Conservation (phyloP, 306 rosid species). For the Gastrolobium bilobum region DNA sequence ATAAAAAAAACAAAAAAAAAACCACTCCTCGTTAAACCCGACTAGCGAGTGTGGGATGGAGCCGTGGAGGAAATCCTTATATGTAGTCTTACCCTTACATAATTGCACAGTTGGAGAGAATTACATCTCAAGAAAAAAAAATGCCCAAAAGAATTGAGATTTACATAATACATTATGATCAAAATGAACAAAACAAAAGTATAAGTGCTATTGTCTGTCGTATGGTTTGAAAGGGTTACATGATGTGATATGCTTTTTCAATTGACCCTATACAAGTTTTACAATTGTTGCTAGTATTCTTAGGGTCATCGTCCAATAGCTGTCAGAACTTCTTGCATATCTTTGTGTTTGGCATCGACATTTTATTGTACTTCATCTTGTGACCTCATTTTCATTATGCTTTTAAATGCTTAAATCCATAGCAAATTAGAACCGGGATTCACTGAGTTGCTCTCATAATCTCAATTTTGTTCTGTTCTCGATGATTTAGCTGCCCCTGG, state of each 20-base stretch:
- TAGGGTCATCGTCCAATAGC: background rate
- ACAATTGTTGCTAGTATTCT: constrained; percentile 8
- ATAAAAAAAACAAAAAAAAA: background rate
- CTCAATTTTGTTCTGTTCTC: background rate
- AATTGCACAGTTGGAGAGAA: constrained; percentile 26
- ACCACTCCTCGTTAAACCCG: no score
- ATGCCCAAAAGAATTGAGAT: background rate
- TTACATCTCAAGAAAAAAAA: background rate
- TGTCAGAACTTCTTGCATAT: background rate
- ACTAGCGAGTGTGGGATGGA: no score
- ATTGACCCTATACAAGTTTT: background rate
- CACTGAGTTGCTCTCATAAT: background rate
- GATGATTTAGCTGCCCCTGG: background rate
- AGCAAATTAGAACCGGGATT: background rate
- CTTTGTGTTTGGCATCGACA: constrained; percentile 7
- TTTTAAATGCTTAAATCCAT: constrained; percentile 20
- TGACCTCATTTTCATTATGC: constrained; percentile 19
- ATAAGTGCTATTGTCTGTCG: background rate
- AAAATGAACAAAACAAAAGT: constrained; percentile 2
- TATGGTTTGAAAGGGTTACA: constrained; percentile 13
- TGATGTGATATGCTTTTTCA: background rate
- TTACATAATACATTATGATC: constrained; percentile 5
- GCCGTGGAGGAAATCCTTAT: no score
- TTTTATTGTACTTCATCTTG: background rate
- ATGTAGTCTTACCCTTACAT: no score